Evolutionary conservation across 2,329 filamentous ascomycete species (phyloP).

Genomic region (Rhynchosporium secalis): DNA sequence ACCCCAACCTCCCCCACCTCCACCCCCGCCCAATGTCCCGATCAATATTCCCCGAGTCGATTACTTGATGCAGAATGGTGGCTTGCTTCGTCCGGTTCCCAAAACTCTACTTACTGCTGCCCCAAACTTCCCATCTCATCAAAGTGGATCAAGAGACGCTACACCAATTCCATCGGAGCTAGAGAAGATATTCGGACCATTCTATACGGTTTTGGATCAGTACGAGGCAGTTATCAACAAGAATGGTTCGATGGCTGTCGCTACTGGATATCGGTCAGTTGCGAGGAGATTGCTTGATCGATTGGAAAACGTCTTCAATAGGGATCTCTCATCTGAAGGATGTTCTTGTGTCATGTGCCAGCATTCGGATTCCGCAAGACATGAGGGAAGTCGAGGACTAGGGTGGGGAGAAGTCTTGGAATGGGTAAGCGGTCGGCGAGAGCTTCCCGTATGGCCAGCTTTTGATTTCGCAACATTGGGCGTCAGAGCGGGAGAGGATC

Average conservation of each 20-base stretch:
- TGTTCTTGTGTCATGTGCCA: conserved; percentile 83
- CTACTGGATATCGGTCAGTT: conserved; percentile 93
- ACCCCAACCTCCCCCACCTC: conserved; percentile 67
- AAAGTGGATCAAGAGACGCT: conserved; percentile 46
- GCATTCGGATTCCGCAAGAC: conserved; percentile 49
- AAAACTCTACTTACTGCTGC: conserved; percentile 70
- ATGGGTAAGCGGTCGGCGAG: conserved; percentile 83
- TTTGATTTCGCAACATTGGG: conserved; percentile 70
- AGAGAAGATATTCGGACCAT: conserved; percentile 76
- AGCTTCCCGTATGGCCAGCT: conserved; percentile 85
- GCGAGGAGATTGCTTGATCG: conserved; percentile 86
- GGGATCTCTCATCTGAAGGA: conserved; percentile 84
- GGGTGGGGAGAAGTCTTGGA: conserved; percentile 97
- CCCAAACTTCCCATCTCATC: conserved; percentile 50
- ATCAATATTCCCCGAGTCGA: conserved; percentile 81
- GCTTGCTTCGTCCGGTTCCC: conserved; percentile 69
- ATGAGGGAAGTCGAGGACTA: conserved; percentile 62
- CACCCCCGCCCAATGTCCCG: conserved; percentile 57
- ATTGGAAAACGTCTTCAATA: conserved; percentile 89
- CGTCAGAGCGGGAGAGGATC: conserved; percentile 59
- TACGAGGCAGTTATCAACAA: conserved; percentile 79
- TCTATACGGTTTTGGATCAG: conserved; percentile 80
- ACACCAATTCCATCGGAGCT: conserved; percentile 52
- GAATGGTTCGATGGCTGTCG: conserved; percentile 88
- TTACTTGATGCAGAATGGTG: conserved; percentile 88